These are phyloP conservation scores for Nyctanthes arbortristis DNA, from an alignment of 257 asterid species.

Conservation along the genomic window DNA sequence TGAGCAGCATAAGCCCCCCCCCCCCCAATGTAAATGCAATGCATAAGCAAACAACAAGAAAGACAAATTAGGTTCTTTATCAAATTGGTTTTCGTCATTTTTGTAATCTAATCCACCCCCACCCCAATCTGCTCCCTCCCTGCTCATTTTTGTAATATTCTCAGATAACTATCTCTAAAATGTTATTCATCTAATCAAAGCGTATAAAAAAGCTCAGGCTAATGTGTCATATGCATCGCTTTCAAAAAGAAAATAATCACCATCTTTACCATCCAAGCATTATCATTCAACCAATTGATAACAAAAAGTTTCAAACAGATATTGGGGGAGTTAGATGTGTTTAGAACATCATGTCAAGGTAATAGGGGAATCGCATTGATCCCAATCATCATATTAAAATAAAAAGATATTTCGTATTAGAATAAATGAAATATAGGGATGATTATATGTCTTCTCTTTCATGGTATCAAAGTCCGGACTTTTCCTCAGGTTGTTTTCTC, in stretches of 20 bases:
- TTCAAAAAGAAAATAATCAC: not conserved
- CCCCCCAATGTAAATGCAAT: no score
- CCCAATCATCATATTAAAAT: not conserved
- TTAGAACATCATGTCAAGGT: not conserved
- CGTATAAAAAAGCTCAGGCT: not conserved
- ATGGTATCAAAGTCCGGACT: not conserved
- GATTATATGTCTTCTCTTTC: not conserved
- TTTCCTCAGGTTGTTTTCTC: not conserved
- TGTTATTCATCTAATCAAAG: not conserved
- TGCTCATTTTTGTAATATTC: no score
- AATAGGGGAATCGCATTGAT: not conserved
- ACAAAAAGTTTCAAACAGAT: not conserved
- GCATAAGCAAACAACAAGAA: no score
- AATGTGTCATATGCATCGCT: not conserved
- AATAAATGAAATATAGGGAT: not conserved
- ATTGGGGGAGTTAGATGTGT: not conserved
- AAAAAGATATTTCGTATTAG: not conserved
- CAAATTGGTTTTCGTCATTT: not conserved
- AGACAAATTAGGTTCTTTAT: no score
- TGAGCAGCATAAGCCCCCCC: no score
- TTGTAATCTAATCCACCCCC: not conserved
- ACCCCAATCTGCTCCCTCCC: no score
- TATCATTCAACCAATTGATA: not conserved
- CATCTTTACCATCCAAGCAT: not conserved
- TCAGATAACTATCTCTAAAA: not conserved